Evolutionary conservation across 495 filamentous ascomycete species (phyloP), one percentile per base, ranked within the genome.

Genomic region (Xylaria intraflava): DNA sequence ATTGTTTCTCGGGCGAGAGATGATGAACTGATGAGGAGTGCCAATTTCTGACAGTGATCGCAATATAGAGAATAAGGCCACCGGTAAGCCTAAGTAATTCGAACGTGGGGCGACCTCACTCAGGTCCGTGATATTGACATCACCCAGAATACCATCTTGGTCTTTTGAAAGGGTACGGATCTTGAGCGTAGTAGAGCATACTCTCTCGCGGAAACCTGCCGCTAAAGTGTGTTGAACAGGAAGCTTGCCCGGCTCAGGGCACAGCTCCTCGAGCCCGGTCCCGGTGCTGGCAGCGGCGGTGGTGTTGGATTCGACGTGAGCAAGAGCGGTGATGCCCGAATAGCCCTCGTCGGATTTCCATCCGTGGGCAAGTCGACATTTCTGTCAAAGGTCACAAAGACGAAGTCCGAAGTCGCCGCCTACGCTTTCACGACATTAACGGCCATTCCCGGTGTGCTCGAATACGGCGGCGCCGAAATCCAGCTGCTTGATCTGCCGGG

Each of bases 301-400:
- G 82, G 82, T 24, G 66, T 79, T 4, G 94, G 94, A 12, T 99
- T 99, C 72, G 94, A 99, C 65, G 94, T 99, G 39, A 90, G 85
- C 69, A 99, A 99, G 71, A 89, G 84, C 61, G 94, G 94, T 58
- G 94, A 99, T 75, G 94, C 94, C 0, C 87, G 94, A 51, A 96
- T 99, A 66, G 92, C 94, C 1, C 82, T 99, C 14, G 94, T 99
- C 47, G 94, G 94, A 38, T 97, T 99, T 58, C 94, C 94, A 0
- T 99, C 94, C 1, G 94, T 99, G 41, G 94, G 94, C 63, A 99
- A 99, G 73, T 99, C 94, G 8, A 99, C 94, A 0, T 96, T 99
- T 62, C 72, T 99, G 26, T 96, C 94, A 53, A 97, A 99, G 65
- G 95, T 99, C 71, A 99, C 94, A 50, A 97, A 96, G 70, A 99